These are phyloP conservation scores for Licmophora abbreviata DNA, from an alignment of 108 stramenopile species.

Conservation along the genomic window DNA sequence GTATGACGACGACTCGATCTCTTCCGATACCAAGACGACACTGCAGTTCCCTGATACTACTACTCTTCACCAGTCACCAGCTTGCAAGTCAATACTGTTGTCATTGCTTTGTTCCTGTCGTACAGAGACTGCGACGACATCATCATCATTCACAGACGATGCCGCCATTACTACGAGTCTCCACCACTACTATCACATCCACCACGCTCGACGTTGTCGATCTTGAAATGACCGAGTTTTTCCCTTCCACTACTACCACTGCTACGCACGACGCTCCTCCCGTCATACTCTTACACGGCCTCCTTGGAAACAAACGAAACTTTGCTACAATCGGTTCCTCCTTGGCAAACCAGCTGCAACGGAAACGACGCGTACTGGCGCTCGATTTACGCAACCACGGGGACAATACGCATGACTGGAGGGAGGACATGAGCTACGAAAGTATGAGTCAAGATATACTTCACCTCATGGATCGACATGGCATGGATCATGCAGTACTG, in stretches of 20 bases:
- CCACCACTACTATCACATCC: not conserved
- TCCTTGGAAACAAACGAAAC: conserved; percentile 90
- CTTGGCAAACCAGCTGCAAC: conserved; percentile 53
- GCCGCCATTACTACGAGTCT: not conserved
- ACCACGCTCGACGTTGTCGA: not conserved
- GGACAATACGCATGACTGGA: conserved; percentile 51
- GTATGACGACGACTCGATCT: too few species aligned
- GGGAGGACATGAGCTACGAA: conserved; percentile 64
- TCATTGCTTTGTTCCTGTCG: too few species aligned
- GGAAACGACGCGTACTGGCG: conserved; percentile 48
- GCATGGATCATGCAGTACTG: conserved; percentile 49
- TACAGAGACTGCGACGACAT: too few species aligned
- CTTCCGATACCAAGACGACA: too few species aligned
- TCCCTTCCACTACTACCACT: not conserved
- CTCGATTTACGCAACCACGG: conserved; percentile 94
- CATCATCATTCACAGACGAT: not conserved
- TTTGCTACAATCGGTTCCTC: conserved; percentile 77
- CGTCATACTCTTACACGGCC: conserved; percentile 85
- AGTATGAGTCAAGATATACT: conserved; percentile 87
- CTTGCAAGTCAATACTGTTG: too few species aligned
- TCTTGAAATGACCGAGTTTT: conserved; percentile 1
- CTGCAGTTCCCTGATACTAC: too few species aligned
- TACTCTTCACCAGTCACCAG: too few species aligned
- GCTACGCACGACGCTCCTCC: conserved; percentile 18
- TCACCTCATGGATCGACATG: conserved; percentile 49